phyloP scores from a whole-genome alignment of 139 green algal genomes.

The Tetradesmus obliquus region DNA sequence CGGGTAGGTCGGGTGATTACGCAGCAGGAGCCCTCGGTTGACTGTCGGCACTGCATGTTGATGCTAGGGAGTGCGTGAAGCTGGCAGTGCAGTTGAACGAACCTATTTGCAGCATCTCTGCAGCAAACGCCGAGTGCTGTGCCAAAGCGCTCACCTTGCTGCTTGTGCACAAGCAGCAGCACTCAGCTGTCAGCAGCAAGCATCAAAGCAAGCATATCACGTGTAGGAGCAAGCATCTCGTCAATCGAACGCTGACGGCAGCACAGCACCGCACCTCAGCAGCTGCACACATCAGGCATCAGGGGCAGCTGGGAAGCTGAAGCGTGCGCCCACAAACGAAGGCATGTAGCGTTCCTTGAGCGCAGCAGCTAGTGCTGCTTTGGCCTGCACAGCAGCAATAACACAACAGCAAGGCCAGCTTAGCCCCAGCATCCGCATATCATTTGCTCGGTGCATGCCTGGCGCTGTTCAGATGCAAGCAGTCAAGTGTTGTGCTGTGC shows the following conservation, averaged over 20 bases:
- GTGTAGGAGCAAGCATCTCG: neutral
- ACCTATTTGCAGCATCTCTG: neutral
- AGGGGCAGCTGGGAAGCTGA: constrained; percentile 14
- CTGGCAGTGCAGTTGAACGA: neutral
- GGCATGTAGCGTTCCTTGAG: constrained; percentile 27
- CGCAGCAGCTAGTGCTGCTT: neutral
- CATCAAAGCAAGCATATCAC: neutral
- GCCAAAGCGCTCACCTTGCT: neutral
- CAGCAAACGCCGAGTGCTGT: neutral
- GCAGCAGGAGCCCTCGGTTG: neutral
- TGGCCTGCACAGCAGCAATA: neutral
- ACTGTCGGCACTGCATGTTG: neutral
- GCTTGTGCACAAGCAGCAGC: neutral
- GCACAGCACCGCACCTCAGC: neutral
- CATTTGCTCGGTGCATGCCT: too few relatives aligned
- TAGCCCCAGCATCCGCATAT: too few relatives aligned
- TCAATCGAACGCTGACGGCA: neutral
- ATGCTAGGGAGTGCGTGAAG: neutral
- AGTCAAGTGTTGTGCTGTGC: too few relatives aligned
- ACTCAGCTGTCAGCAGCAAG: neutral
- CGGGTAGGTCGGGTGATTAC: too few relatives aligned
- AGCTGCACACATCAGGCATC: neutral
- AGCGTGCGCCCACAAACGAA: constrained; percentile 1
- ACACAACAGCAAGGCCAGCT: neutral
- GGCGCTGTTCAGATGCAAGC: too few relatives aligned